These are phyloP conservation scores for Tulasnella sp. DNA, from an alignment of 768 basidiomycete genomes.

Conservation along the genomic window DNA sequence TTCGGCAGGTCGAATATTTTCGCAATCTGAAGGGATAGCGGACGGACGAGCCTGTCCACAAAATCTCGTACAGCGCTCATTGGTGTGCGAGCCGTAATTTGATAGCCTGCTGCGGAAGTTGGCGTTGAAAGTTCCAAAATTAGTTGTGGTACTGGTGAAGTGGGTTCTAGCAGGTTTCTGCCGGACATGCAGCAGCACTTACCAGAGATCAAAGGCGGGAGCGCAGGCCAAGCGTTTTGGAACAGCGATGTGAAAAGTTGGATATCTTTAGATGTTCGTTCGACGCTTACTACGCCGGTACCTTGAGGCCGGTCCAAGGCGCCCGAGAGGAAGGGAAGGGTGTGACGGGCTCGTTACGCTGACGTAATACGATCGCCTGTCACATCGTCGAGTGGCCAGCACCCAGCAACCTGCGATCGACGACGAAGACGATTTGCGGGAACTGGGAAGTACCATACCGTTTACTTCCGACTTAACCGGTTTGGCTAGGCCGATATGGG, in stretches of 20 bases:
- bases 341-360: not conserved
- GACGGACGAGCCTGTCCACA: not conserved
- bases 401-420: not conserved
- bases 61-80: not conserved
- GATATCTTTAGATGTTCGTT: not conserved
- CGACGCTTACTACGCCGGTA: not conserved
- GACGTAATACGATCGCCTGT: not conserved
- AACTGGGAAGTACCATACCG: not conserved
- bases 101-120: not conserved
- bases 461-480: not conserved
- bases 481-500: not conserved
- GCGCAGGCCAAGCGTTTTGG: not conserved
- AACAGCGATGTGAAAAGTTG: not conserved
- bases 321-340: not conserved
- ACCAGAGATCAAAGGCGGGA: not conserved
- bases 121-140: not conserved
- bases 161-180: not conserved
- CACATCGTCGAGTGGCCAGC: not conserved
- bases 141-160: not conserved
- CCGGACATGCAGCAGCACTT: not conserved
- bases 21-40: constrained; percentile 27
- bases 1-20: constrained; percentile 49
- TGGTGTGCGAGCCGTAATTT: not conserved
- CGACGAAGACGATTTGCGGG: not conserved
- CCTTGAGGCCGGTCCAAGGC: not conserved